Conservation (phyloP, 768 basidiomycete genomes). For the Russula olivacea region DNA sequence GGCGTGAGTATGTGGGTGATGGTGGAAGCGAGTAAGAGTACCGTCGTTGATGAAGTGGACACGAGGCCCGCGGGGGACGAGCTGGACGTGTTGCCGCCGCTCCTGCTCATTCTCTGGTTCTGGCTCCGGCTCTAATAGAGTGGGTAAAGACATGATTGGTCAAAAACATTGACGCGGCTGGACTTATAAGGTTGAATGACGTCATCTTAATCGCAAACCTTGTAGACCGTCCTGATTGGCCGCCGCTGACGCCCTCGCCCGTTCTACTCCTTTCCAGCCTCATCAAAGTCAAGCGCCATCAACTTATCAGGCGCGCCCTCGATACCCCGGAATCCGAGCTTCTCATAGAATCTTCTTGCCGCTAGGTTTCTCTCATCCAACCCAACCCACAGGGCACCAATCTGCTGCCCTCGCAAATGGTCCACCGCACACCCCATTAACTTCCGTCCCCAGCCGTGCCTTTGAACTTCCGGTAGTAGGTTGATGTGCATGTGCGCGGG, state of each 20-base stretch:
- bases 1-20: neutral
- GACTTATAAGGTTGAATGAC: neutral
- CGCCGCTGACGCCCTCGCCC: neutral
- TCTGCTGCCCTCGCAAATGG: slow-evolving; percentile 42
- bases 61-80: slow-evolving; percentile 2
- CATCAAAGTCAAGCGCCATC: slow-evolving; percentile 50
- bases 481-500: slow-evolving; percentile 70
- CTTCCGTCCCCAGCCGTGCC: slow-evolving; percentile 64
- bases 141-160: slow-evolving; percentile 3
- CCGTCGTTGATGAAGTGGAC: slow-evolving; percentile 7
- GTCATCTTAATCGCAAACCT: neutral
- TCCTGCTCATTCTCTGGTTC: neutral
- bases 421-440: slow-evolving; percentile 51
- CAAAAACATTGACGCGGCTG: neutral
- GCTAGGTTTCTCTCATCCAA: slow-evolving; percentile 56
- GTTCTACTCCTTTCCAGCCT: slow-evolving; percentile 10
- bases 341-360: slow-evolving; percentile 57
- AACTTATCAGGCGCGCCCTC: slow-evolving; percentile 45
- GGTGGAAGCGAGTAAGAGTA: neutral
- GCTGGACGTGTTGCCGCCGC: neutral
- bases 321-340: slow-evolving; percentile 54
- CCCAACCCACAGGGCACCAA: slow-evolving; percentile 60
- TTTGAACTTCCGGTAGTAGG: slow-evolving; percentile 59
- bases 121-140: neutral
- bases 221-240: neutral